Percentiles rank a stretch among this genome's conserved stretches.
Conservation (phyloP, 1,284 basidiomycete species). For the Ustilago nuda region DNA sequence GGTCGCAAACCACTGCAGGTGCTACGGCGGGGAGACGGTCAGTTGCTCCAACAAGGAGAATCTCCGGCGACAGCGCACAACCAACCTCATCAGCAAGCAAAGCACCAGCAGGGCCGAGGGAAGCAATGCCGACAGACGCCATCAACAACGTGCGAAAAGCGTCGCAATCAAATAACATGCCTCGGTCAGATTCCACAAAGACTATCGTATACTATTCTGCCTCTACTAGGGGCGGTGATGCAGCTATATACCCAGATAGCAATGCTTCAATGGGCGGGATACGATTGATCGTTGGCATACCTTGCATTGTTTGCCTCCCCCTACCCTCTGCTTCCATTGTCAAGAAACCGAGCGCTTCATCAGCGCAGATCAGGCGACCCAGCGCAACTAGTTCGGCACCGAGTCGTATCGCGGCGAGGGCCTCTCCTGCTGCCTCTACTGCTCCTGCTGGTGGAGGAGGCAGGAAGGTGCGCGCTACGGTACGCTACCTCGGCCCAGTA, state of each 20-base stretch:
- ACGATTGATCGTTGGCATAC: conserved; percentile 31
- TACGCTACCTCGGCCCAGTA: conserved; percentile 60
- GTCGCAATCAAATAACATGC: background rate
- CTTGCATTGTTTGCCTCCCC: conserved; percentile 49
- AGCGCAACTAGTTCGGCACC: background rate
- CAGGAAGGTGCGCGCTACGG: conserved; percentile 37
- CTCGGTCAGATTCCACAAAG: conserved; percentile 12
- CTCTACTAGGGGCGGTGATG: background rate
- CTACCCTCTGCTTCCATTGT: background rate
- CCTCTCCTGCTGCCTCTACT: background rate
- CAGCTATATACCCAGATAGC: background rate
- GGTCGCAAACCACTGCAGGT: background rate
- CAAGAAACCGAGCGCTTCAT: background rate
- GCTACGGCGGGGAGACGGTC: background rate
- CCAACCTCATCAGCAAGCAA: background rate
- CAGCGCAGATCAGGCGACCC: background rate
- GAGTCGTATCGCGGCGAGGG: too few relatives aligned
- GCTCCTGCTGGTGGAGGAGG: background rate
- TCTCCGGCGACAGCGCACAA: background rate
- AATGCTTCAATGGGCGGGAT: conserved; percentile 5
- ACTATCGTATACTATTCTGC: conserved; percentile 15
- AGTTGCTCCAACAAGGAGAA: conserved; percentile 11
- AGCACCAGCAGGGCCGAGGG: background rate
- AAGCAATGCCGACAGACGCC: conserved; percentile 24
- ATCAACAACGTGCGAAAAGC: conserved; percentile 16